Base-by-base conservation (phyloP, 192 early-diverging fungal species). In the Backusella morwellensis region DNA sequence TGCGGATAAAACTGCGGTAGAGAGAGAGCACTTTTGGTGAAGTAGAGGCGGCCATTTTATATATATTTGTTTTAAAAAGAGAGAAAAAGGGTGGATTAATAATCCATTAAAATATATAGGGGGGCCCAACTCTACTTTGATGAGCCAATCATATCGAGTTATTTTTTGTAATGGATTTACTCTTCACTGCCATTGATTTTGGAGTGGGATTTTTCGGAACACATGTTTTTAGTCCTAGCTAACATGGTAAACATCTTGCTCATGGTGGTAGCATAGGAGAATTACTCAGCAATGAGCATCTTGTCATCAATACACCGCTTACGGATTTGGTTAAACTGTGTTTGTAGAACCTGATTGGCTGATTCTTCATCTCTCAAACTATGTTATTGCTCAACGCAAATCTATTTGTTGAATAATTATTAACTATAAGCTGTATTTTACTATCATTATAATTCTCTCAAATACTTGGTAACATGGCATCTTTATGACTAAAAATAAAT, bases 1-100 rank as follows among this genome's bases (percentile, higher is more conserved):
- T 86, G 63, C 92, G 90, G 21, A 96, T 87, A 75, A 96, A 88
- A 19, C 83, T 84, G 54, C 93, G 92, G 80, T 95, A 96, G 14
- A 96, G 92, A 34, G 83, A 80, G 6, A 97, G 82, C 34, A 94
- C 83, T 70, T 96, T 86, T 1, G 88, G 68, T 34, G 85, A 85
- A 35, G 88, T 80, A 50, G 85, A 44, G 35, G 76, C 72, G 23
- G 80, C 68, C 52, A 84, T 59, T 17, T n/a, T 75, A 7, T 66
- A 29, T 66, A 29, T 56, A 21, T 63, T 63, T 63, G 23, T 63
- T 63, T 63, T 29, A 6, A 63, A 35, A 11, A 44, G 66, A 44
- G 68, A 71, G 52, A 77, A 66, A 72, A n/a, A 17, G 36, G 21
- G 6, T 73, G 71, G 32, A 72, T 70, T 70, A 70, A 35, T 41